These are phyloP conservation scores for Nigrospora osmanthi DNA, from an alignment of 2,329 filamentous ascomycete genomes.

Conservation along the genomic window DNA sequence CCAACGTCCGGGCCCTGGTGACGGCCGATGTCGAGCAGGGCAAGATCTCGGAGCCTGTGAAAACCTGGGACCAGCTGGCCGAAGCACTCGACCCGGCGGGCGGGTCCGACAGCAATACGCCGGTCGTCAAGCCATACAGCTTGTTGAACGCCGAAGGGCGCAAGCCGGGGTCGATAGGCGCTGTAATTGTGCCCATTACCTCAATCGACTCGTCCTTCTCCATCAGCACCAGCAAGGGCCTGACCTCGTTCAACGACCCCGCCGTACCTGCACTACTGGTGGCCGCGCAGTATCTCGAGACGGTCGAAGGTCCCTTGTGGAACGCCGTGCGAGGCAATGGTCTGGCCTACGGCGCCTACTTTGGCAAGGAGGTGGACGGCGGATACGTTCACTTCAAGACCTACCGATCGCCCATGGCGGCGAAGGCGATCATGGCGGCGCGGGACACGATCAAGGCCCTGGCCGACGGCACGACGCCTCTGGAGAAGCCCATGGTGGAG, in stretches of 20 bases:
- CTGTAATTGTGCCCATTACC: conserved; percentile 81
- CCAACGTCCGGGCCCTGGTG: conserved; percentile 80
- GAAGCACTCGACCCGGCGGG: conserved; percentile 35
- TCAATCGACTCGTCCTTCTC: conserved; percentile 89
- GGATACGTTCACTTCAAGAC: conserved; percentile 79
- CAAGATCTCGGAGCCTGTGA: conserved; percentile 67
- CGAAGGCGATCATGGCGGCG: conserved; percentile 75
- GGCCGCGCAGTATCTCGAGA: conserved; percentile 83
- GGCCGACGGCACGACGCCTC: conserved; percentile 59
- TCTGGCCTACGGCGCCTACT: conserved; percentile 82
- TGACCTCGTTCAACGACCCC: conserved; percentile 68
- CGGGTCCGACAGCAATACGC: conserved; percentile 45
- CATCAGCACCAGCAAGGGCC: conserved; percentile 65
- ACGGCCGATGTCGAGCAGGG: conserved; percentile 62
- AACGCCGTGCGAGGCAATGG: conserved; percentile 86
- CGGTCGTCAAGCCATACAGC: conserved; percentile 61
- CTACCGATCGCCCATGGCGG: conserved; percentile 83
- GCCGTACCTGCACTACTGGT: conserved; percentile 79
- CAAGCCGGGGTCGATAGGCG: conserved; percentile 64
- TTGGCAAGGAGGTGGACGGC: conserved; percentile 68
- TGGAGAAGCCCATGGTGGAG: conserved; percentile 79
- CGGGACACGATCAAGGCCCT: conserved; percentile 69
- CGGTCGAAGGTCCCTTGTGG: conserved; percentile 92
- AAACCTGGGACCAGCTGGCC: conserved; percentile 65
- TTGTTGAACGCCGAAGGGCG: conserved; percentile 71